Evolutionary conservation across 257 asterid species (phyloP).

Genomic region (Fraxinus excelsior): DNA sequence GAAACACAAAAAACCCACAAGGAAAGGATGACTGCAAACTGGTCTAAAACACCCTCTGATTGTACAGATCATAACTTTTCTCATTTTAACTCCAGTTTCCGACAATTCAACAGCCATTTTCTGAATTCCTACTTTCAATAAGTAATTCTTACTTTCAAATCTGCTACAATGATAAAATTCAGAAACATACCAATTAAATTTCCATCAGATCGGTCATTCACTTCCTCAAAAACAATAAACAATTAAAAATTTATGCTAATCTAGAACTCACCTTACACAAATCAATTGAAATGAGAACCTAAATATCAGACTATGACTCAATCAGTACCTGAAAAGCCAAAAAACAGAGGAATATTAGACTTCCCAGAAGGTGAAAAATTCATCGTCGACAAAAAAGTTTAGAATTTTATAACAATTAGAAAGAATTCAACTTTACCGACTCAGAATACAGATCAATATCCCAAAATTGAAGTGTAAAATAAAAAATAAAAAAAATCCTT

Average conservation of each 20-base stretch:
- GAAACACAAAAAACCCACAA: conserved; percentile 40
- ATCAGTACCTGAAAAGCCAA: conserved; percentile 37
- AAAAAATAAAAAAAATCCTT: background rate
- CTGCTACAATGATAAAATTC: conserved; percentile 40
- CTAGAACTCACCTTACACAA: conserved; percentile 38
- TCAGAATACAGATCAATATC: conserved; percentile 23
- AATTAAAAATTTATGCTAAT: conserved; percentile 18
- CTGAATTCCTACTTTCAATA: conserved; percentile 16
- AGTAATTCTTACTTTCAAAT: conserved; percentile 28
- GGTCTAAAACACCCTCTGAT: conserved; percentile 37
- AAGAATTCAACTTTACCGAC: conserved; percentile 26
- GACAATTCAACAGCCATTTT: conserved; percentile 34
- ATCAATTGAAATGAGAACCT: conserved; percentile 18
- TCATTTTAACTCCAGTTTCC: conserved; percentile 40
- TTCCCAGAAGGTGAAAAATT: conserved; percentile 18
- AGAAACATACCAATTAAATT: conserved; percentile 26
- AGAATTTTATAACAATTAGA: background rate
- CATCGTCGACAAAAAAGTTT: background rate
- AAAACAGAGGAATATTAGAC: conserved; percentile 26
- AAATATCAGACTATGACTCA: conserved; percentile 24
- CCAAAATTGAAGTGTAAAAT: background rate
- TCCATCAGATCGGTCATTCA: conserved; percentile 41
- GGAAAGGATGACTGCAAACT: conserved; percentile 46
- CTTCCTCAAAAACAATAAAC: conserved; percentile 20
- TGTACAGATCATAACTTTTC: conserved; percentile 34